Conservation (phyloP, 1,139 yeast species). For the Hemisphaericaspora lyxosophila region DNA sequence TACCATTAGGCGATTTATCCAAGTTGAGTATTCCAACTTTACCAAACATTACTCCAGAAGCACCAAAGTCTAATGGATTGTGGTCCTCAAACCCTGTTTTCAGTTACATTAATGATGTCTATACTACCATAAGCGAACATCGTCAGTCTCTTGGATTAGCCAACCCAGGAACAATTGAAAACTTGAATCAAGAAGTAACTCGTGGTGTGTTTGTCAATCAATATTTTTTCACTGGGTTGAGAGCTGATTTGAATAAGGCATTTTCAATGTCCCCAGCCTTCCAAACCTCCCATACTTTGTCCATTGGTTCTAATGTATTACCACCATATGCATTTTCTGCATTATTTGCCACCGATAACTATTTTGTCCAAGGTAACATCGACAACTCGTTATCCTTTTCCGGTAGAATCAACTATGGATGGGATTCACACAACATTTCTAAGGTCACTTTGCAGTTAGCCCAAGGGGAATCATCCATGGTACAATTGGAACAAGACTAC, state of each 20-base stretch:
- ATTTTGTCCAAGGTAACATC: conserved; percentile 86
- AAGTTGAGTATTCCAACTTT: conserved; percentile 55
- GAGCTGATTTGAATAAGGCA: conserved; percentile 95
- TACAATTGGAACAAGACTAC: conserved; percentile 94
- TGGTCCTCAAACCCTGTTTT: conserved; percentile 89
- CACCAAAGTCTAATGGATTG: conserved; percentile 54
- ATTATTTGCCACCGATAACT: conserved; percentile 81
- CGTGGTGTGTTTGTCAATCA: conserved; percentile 90
- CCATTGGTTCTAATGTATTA: conserved; percentile 81
- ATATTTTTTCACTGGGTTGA: conserved; percentile 90
- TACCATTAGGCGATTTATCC: conserved; percentile 52
- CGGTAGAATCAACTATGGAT: conserved; percentile 90
- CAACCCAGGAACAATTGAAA: conserved; percentile 95
- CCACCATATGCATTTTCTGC: conserved; percentile 94
- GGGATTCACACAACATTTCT: conserved; percentile 78
- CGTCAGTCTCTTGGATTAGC: conserved; percentile 77
- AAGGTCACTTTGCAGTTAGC: conserved; percentile 89
- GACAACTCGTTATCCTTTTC: conserved; percentile 84
- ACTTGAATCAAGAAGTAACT: conserved; percentile 87
- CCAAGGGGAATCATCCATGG: conserved; percentile 87
- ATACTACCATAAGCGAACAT: conserved; percentile 70
- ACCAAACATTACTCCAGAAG: conserved; percentile 54
- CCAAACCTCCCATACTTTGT: conserved; percentile 94
- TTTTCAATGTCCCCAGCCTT: conserved; percentile 90
- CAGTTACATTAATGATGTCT: conserved; percentile 75